phyloP scores from a whole-genome alignment of 805 yeast genomes.

The Ogataea kodamae region DNA sequence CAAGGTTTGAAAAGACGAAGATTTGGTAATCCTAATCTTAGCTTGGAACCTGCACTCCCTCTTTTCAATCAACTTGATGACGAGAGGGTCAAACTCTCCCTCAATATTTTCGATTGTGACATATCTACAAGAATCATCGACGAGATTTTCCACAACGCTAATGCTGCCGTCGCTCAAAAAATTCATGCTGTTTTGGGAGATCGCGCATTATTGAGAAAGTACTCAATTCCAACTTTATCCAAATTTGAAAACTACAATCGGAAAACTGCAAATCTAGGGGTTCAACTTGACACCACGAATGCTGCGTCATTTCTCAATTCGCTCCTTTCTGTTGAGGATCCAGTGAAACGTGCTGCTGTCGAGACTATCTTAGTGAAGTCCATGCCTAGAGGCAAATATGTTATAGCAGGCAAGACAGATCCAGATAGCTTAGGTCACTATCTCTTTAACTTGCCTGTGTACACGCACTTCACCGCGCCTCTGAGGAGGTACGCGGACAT shows the following conservation, averaged over 20 bases:
- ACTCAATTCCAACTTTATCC: conserved; percentile 75
- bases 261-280: conserved; percentile 63
- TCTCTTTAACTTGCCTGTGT: conserved; percentile 75
- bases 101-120: conserved; percentile 67
- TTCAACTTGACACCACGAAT: conserved; percentile 68
- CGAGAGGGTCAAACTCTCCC: conserved; percentile 66
- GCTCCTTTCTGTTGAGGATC: conserved; percentile 59
- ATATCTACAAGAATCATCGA: conserved; percentile 56
- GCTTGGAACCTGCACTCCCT: conserved; percentile 52
- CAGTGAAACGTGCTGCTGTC: conserved; percentile 62
- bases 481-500: conserved; percentile 88
- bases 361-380: conserved; percentile 80
- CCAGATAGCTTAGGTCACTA: conserved; percentile 77
- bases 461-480: conserved; percentile 93
- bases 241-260: conserved; percentile 76
- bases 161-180: conserved; percentile 80
- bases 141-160: conserved; percentile 78
- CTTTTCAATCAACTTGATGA: conserved; percentile 81
- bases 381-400: conserved; percentile 81
- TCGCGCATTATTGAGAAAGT: conserved; percentile 80
- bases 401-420: conserved; percentile 83
- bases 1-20: conserved; percentile 69
- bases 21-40: conserved; percentile 46
- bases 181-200: conserved; percentile 75
- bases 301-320: conserved; percentile 72